These are phyloP conservation scores for Pichia deserticola DNA, from an alignment of 805 yeast species.

Conservation along the genomic window DNA sequence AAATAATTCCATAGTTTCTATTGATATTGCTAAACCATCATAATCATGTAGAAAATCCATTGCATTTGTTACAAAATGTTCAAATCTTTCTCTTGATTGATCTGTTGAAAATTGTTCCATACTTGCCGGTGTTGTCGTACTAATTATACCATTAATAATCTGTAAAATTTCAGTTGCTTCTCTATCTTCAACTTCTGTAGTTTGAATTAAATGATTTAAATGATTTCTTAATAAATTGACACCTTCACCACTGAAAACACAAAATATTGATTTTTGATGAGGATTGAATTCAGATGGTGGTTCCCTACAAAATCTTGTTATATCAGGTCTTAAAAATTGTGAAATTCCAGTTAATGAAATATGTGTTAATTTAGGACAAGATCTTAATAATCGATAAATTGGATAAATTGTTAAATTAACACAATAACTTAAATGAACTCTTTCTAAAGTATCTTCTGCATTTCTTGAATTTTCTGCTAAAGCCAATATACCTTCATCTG, in stretches of 20 bases:
- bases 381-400: conserved; percentile 61
- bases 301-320: conserved; percentile 79
- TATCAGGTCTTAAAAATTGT: conserved; percentile 81
- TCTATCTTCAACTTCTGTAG: conserved; percentile 26
- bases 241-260: conserved; percentile 91
- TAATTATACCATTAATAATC: conserved; percentile 23
- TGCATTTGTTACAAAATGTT: conserved; percentile 23
- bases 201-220: conserved; percentile 35
- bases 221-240: conserved; percentile 69
- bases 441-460: conserved; percentile 70
- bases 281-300: conserved; percentile 91
- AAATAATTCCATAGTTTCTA: conserved; percentile 24
- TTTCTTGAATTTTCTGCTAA: conserved; percentile 51
- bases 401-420: conserved; percentile 73
- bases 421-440: conserved; percentile 91
- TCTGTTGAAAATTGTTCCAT: conserved; percentile 12
- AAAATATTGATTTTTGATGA: conserved; percentile 76
- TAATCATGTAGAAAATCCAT: conserved; percentile 24
- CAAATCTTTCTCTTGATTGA: conserved; percentile 20
- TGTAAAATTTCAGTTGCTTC: conserved; percentile 27
- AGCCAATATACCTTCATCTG: conserved; percentile 73
- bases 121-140: conserved; percentile 12
- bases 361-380: conserved; percentile 84
- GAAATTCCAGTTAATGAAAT: conserved; percentile 86
- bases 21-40: conserved; percentile 17